Percentiles rank a stretch among this genome's conserved stretches.
These are phyloP conservation scores for Hypoxylon fragiforme DNA, from an alignment of 495 filamentous ascomycete species.

Conservation along the genomic window DNA sequence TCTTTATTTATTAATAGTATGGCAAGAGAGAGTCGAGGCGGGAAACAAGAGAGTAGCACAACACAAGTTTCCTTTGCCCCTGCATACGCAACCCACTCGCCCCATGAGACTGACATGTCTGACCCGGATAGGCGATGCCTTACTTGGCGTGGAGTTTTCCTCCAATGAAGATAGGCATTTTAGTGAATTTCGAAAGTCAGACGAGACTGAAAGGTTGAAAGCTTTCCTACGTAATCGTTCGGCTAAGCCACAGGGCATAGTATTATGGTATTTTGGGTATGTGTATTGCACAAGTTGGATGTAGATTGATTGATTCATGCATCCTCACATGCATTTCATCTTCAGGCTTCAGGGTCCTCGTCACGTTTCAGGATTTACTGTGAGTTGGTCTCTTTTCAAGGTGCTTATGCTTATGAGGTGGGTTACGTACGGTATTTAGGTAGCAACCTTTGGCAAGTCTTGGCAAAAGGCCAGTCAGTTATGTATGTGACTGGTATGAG, in stretches of 20 bases:
- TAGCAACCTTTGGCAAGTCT: background rate
- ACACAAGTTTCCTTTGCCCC: constrained; percentile 26
- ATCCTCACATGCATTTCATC: background rate
- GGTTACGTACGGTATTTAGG: background rate
- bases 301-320: background rate
- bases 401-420: background rate
- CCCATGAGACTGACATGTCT: constrained; percentile 31
- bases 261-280: constrained; percentile 1
- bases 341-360: constrained; percentile 3
- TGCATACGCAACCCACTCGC: constrained; percentile 40
- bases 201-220: background rate
- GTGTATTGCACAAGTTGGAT: background rate
- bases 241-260: constrained; percentile 23
- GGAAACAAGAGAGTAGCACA: constrained; percentile 7
- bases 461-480: too few relatives aligned
- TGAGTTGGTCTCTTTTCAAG: background rate
- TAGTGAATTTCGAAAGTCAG: constrained; percentile 1
- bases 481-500: too few relatives aligned
- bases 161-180: constrained; percentile 5
- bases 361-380: background rate
- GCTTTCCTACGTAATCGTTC: constrained; percentile 24
- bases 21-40: background rate
- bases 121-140: constrained; percentile 37
- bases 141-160: constrained; percentile 35
- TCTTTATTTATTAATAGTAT: background rate